Conservation (phyloP, 331 rosid genomes). For the Spiraea crenata region DNA sequence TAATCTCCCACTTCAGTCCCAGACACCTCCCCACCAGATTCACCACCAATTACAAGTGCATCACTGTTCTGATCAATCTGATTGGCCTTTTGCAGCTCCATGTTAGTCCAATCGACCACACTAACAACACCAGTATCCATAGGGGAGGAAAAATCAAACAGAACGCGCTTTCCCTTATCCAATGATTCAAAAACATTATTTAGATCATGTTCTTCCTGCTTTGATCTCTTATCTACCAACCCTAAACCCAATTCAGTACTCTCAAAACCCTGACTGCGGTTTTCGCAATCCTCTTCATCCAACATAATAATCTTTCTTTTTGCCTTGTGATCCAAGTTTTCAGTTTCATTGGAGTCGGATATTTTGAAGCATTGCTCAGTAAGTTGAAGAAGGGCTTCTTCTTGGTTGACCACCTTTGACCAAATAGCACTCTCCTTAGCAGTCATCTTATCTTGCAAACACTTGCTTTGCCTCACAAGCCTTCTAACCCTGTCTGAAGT, state of each 20-base stretch:
- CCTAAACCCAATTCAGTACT: constrained; percentile 26
- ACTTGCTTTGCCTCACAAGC: constrained; percentile 50
- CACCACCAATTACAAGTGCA: background rate
- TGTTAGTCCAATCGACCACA: constrained; percentile 41
- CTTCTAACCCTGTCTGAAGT: constrained; percentile 39
- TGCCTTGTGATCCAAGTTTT: background rate
- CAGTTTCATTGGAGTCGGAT: background rate
- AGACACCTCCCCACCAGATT: background rate
- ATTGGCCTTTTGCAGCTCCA: constrained; percentile 27
- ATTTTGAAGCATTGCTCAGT: constrained; percentile 30
- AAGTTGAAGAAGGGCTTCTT: constrained; percentile 36
- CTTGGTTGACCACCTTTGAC: constrained; percentile 53
- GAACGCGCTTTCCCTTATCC: background rate
- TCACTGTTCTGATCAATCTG: constrained; percentile 11
- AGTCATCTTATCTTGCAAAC: constrained; percentile 61
- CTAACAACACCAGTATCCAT: constrained; percentile 15
- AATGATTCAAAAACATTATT: background rate
- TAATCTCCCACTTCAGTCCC: constrained; percentile 11
- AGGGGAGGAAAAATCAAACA: background rate
- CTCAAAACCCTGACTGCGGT: background rate
- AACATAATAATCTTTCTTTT: constrained; percentile 35
- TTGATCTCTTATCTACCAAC: constrained; percentile 33
- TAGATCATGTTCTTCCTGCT: constrained; percentile 25
- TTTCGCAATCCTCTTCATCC: constrained; percentile 16
- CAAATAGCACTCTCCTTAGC: constrained; percentile 49